Base-by-base conservation (phyloP, 139 green algal species). In the Picochlorum sp. region DNA sequence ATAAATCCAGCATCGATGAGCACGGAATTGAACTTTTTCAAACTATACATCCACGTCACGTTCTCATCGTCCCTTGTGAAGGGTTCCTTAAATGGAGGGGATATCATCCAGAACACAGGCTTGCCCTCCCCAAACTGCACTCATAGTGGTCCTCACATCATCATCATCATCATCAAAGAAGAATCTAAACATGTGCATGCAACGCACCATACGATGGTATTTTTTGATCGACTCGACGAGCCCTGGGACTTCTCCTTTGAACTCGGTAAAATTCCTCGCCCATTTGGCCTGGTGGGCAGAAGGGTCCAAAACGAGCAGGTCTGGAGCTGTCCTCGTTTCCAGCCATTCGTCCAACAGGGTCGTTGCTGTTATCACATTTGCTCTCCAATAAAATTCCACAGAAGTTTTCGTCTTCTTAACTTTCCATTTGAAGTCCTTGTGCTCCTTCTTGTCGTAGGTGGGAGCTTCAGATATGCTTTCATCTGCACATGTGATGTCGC, bases 261-360 rank as follows among this genome's bases (percentile, higher is more conserved):
- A 54, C n/a, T 54, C 47, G 18, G 47, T 54, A 13, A 54, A 54
- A 54, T 54, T 54, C n/a, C 47, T 54, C 7, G 47, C 47, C 47
- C 47, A 54, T 54, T 54, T 54, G n/a, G 47, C 47, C n/a, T 54
- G 47, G 47, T 54, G 47, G 18, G 47, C 47, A 54, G 47, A 54
- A 20, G 47, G 47, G n/a, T 54, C n/a, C 11, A 54, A 26, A 6
- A 54, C 47, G 11, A 54, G 47, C 16, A 54, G 47, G 47, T 54
- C 47, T 20, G 47, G 47, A 21, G 47, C 47, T 1, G 16, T 21
- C 47, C 15, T 21, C 16, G 10, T 6, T 9, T 54, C 47, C 16
- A 54, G 47, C 47, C 47, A 54, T 54, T 54, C 47, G n/a, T 54
- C n/a, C 11, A 54, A 13, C 0, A 54, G 11, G 16, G 6, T 20